Base-by-base conservation (phyloP, 2,329 filamentous ascomycete species). In the Aspergillus transmontanensis region DNA sequence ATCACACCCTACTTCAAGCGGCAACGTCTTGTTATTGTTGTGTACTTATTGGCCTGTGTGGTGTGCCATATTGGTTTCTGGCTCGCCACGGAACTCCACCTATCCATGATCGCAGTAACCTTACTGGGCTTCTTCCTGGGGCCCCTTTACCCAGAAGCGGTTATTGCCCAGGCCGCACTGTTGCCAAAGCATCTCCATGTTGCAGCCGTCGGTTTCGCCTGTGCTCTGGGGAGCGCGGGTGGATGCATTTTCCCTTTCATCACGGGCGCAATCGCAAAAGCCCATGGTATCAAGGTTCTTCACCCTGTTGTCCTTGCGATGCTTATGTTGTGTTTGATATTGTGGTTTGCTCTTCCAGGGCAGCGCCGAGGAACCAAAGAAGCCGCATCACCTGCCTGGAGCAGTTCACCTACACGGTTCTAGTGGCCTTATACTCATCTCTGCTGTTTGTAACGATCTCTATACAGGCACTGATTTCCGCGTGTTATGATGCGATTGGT, bases 121-220 rank as follows among this genome's bases (percentile, higher is more conserved):
- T 78, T 93, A 1, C 83, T 92, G 63, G 91, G 91, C 0, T 90
- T 93, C 80, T 91, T 93, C 71, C 82, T 93, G 0, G 92, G 91
- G 0, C 91, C 92, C 0, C 77, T 94, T 43, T 94, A 93, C 72
- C 90, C 91, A 0, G 89, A 88, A 4, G 89, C 87, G 4, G 85
- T 94, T 26, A 87, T 93, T 4, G 86, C 86, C 1, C 86, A 87
- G 3, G 91, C 90, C 0, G 92, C 90, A 67, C 80, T 94, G 7
- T 80, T 94, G 2, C 90, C 91, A 0, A 83, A 81, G 48, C 85
- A 91, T 66, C 81, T 92, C 43, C 92, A 95, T 69, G 89, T 94
- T 56, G 86, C 86, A 19, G 87, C 87, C 2, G 90, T 94, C 65
- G 91, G 91, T 0, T 93, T 94, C 71, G 89, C 89, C 0, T 87